Conservation (phyloP, 306 rosid genomes). For the Cucurbita moschata region DNA sequence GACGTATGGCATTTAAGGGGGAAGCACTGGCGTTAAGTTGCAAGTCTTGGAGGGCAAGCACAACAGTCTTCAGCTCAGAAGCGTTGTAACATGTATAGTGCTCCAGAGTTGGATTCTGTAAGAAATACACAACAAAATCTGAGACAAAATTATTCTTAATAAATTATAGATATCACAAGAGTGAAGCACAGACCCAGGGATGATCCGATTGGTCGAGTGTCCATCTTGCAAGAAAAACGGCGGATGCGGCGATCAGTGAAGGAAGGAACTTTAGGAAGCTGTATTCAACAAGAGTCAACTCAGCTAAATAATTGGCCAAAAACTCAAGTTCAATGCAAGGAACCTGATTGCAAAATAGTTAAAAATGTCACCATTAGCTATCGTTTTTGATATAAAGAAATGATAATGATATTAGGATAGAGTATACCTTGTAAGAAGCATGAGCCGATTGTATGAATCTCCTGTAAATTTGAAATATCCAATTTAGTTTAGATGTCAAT, state of each 20-base stretch:
- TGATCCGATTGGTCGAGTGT: conserved; percentile 54
- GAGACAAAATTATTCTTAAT: not conserved
- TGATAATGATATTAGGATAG: not conserved
- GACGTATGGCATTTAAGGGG: conserved; percentile 46
- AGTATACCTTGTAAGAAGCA: conserved; percentile 50
- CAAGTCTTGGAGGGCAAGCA: conserved; percentile 57
- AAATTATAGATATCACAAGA: not conserved
- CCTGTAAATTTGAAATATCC: conserved; percentile 39
- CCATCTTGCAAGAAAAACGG: conserved; percentile 94
- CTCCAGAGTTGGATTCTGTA: conserved; percentile 69
- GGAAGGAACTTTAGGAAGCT: conserved; percentile 69
- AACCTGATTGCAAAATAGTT: conserved; percentile 31
- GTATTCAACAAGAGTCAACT: conserved; percentile 69
- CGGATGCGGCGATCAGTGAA: conserved; percentile 79
- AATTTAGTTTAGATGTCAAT: not conserved
- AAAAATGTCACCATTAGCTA: not conserved
- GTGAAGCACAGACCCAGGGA: conserved; percentile 50
- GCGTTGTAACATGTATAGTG: conserved; percentile 59
- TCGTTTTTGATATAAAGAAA: not conserved
- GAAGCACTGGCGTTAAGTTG: conserved; percentile 49
- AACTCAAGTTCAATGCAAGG: conserved; percentile 58
- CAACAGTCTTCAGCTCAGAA: conserved; percentile 46
- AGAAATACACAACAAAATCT: conserved; percentile 5
- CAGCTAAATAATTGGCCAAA: conserved; percentile 82
- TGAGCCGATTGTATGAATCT: conserved; percentile 81